These are phyloP conservation scores for Sporothrix inflata DNA, from an alignment of 2,329 filamentous ascomycete genomes.

Conservation along the genomic window DNA sequence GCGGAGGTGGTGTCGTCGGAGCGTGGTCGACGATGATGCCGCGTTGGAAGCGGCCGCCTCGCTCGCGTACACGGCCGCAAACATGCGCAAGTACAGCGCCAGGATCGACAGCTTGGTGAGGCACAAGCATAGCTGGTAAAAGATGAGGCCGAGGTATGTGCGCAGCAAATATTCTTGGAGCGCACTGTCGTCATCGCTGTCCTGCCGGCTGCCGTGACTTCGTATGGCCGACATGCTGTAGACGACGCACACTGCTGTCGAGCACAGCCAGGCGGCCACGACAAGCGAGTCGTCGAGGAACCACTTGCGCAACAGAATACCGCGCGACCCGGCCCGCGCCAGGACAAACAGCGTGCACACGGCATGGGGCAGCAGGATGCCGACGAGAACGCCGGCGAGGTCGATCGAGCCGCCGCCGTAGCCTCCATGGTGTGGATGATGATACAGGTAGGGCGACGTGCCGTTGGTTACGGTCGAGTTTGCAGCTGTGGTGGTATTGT, in stretches of 20 bases:
- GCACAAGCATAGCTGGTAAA: slow-evolving; percentile 46
- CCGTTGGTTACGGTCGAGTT: slow-evolving; percentile 10
- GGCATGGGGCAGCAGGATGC: slow-evolving; percentile 42
- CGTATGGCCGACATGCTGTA: slow-evolving; percentile 41
- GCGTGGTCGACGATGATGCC: slow-evolving; percentile 25
- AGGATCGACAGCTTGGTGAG: slow-evolving; percentile 48
- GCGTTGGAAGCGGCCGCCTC: neutral
- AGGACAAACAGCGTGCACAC: slow-evolving; percentile 41
- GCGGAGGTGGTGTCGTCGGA: slow-evolving; percentile 35
- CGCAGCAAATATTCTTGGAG: slow-evolving; percentile 38
- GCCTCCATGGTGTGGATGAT: slow-evolving; percentile 19
- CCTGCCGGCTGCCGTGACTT: slow-evolving; percentile 2
- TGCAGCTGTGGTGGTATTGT: neutral
- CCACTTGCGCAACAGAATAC: slow-evolving; percentile 41
- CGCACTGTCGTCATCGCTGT: neutral
- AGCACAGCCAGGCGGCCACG: slow-evolving; percentile 40
- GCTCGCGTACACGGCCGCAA: slow-evolving; percentile 9
- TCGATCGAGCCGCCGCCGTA: slow-evolving; percentile 23
- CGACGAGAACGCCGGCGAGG: slow-evolving; percentile 39
- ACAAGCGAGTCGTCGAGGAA: slow-evolving; percentile 43
- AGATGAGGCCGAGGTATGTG: slow-evolving; percentile 43
- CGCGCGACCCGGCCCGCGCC: slow-evolving; percentile 38
- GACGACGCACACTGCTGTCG: slow-evolving; percentile 41
- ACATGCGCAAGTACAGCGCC: slow-evolving; percentile 46
- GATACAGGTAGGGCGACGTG: neutral